A percentile compares a stretch with the other conserved stretches of the same genome.
Conservation (phyloP, 805 yeast genomes). For the Nakazawaea anatomiae region DNA sequence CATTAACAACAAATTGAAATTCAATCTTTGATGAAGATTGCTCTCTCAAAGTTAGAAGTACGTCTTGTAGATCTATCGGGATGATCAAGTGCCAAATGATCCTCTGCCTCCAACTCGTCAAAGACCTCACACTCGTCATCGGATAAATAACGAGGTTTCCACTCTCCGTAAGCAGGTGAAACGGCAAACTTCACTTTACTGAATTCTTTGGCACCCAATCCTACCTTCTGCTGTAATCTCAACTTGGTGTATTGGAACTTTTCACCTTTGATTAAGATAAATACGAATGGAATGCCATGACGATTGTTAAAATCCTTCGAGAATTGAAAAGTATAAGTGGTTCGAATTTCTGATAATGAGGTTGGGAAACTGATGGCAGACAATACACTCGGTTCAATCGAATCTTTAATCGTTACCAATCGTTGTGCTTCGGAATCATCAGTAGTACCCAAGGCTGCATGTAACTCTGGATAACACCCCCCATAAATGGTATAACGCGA, state of each 20-base stretch:
- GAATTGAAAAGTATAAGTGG: slow-evolving; percentile 50
- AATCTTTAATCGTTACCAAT: slow-evolving; percentile 1
- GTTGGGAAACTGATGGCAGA: not conserved
- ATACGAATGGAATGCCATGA: slow-evolving; percentile 85
- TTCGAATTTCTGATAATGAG: slow-evolving; percentile 2
- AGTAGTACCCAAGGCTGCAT: slow-evolving; percentile 29
- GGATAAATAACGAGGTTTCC: slow-evolving; percentile 37
- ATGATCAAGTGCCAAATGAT: slow-evolving; percentile 75
- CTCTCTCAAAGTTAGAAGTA: slow-evolving; percentile 44
- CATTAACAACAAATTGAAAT: not conserved
- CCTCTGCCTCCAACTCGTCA: slow-evolving; percentile 44
- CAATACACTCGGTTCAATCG: slow-evolving; percentile 1
- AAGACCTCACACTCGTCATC: slow-evolving; percentile 52
- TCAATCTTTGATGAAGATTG: slow-evolving; percentile 48
- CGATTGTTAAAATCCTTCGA: slow-evolving; percentile 55
- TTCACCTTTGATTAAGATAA: slow-evolving; percentile 68
- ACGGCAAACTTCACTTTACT: slow-evolving; percentile 66
- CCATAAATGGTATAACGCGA: slow-evolving; percentile 29
- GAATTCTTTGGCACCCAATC: slow-evolving; percentile 76
- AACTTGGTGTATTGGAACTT: slow-evolving; percentile 51
- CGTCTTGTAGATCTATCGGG: slow-evolving; percentile 72
- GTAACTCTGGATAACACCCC: slow-evolving; percentile 35
- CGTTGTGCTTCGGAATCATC: slow-evolving; percentile 10
- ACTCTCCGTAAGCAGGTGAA: slow-evolving; percentile 33
- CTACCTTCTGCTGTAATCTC: slow-evolving; percentile 64